Evolutionary conservation across 2,329 filamentous ascomycete species (phyloP), one percentile per base, ranked within the genome.

Genomic region (Trichoderma asperellum): DNA sequence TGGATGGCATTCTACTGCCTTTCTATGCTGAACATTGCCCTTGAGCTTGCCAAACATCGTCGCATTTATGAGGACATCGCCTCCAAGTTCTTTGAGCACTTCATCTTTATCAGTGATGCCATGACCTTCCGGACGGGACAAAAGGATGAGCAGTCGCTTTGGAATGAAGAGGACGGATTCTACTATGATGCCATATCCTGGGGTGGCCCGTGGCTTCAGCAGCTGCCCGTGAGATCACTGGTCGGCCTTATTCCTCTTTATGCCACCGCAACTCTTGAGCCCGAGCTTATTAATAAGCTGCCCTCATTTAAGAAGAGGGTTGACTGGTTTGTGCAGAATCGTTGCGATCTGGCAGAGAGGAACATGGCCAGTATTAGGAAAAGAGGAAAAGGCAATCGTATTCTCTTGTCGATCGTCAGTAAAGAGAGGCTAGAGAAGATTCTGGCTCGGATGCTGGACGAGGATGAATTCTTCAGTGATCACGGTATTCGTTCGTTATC

Each of bases 1-100:
- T 98, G 95, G 95, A 98, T 98, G 95, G 95, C 93, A 11, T 98
- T 98, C 80, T 98, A 97, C 83, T 97, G 92, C 76, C 83, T 98
- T 72, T 94, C 90, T 82, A 98, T 98, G 95, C 86, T 98, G 76
- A 98, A 98, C 81, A 98, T 98, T 76, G 91, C 94, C 16, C 87
- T 98, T 14, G 96, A 98, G 82, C 86, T 98, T 73, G 94, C 95
- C 70, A 98, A 98, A 83, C 93, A 97, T 79, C 91, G 96, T 57
- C 91, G 94, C 52, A 97, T 91, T 69, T 98, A 98, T 79, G 95
- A 98, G 83, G 95, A 98, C 77, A 92, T 98, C 83, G 94, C 95
- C 1, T 96, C 94, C 62, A 98, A 98, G 81, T 98, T 98, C 84
- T 98, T 98, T 76, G 96, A 98, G 83, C 96, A 98, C 77, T 98